Conservation (phyloP, 192 early-diverging fungal species). For the Linnemannia hyalina region DNA sequence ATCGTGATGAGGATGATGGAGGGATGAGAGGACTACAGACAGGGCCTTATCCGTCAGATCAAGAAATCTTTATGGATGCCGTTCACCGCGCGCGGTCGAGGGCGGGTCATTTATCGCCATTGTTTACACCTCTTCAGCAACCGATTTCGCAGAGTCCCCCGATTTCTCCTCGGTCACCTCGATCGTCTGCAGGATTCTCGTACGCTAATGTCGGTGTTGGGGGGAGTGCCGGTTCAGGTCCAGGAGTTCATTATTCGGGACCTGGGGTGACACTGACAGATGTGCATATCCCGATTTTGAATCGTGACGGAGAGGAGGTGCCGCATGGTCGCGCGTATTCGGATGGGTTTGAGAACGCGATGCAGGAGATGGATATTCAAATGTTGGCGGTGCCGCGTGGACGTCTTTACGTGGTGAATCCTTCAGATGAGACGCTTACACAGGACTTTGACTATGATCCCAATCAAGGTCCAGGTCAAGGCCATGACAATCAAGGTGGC, state of each 20-base stretch:
- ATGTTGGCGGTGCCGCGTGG: slow-evolving; percentile 50
- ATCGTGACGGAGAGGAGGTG: background rate
- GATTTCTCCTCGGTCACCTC: slow-evolving; percentile 23
- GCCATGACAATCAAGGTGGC: too few relatives aligned
- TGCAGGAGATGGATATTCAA: slow-evolving; percentile 55
- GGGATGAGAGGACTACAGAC: slow-evolving; percentile 11
- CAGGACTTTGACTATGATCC: background rate
- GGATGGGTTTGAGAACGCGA: slow-evolving; percentile 52
- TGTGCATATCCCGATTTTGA: background rate
- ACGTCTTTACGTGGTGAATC: slow-evolving; percentile 52
- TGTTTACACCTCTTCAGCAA: slow-evolving; percentile 39
- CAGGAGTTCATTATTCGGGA: background rate
- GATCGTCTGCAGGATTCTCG: slow-evolving; percentile 18
- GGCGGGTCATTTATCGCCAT: slow-evolving; percentile 32
- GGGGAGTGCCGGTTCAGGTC: background rate
- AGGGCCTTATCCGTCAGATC: slow-evolving; percentile 26
- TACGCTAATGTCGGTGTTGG: background rate
- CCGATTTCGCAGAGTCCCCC: slow-evolving; percentile 31
- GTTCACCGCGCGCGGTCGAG: slow-evolving; percentile 49
- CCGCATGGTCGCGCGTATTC: slow-evolving; percentile 41
- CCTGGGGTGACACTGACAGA: background rate
- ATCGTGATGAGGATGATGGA: slow-evolving; percentile 21
- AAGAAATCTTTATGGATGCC: slow-evolving; percentile 53
- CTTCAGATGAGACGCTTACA: slow-evolving; percentile 26
- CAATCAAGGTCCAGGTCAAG: background rate